Evolutionary conservation across 202 grass and related monocot genomes (phyloP).

Genomic region (Bolboschoenoplectus hybrid): DNA sequence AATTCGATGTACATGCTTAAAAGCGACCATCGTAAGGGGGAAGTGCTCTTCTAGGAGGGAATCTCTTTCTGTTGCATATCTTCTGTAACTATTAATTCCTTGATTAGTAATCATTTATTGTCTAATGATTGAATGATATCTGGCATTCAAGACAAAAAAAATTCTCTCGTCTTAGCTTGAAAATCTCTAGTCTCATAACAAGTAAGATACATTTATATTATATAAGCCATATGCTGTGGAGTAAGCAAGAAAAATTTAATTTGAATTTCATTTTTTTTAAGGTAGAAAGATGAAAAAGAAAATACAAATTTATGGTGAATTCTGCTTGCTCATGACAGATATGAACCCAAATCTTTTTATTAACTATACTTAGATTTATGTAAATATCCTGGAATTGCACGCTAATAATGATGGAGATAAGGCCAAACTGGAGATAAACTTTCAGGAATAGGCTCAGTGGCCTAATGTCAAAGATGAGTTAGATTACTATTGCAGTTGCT

Average conservation of each 20-base stretch:
- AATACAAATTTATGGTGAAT: neutral
- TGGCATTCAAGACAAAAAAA: neutral
- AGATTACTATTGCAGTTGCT: too few relatives aligned
- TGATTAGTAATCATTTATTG: neutral
- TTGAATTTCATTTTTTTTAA: neutral
- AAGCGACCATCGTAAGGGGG: neutral
- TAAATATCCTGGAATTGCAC: neutral
- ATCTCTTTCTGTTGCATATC: neutral
- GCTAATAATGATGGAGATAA: neutral
- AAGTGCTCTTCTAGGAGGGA: neutral
- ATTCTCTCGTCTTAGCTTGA: too few relatives aligned
- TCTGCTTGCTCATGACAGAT: neutral
- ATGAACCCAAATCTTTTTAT: neutral
- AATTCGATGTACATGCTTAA: neutral
- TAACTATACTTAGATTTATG: neutral
- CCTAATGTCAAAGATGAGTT: too few relatives aligned
- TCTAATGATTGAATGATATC: neutral
- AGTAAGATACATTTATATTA: too few relatives aligned
- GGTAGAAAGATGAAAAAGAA: too few relatives aligned
- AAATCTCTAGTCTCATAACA: too few relatives aligned
- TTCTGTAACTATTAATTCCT: neutral
- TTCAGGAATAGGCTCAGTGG: neutral
- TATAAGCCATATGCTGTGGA: too few relatives aligned
- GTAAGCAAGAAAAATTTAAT: too few relatives aligned
- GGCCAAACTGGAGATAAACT: too few relatives aligned